Evolutionary conservation across 352 stramenopile genomes (phyloP).

Genomic region (Globisporangium cederbergense): DNA sequence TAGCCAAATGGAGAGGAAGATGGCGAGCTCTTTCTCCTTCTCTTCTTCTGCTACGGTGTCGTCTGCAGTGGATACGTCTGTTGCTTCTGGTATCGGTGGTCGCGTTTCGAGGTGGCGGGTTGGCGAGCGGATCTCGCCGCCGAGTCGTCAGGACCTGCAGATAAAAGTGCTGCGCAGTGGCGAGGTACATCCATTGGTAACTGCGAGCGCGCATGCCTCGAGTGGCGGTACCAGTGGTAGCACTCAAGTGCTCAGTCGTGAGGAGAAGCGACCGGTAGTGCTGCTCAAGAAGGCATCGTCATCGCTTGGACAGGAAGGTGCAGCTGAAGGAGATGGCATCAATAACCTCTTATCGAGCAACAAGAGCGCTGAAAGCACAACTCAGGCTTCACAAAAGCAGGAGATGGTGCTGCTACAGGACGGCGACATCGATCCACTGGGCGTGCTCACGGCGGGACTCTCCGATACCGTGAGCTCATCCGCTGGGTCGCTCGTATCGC

Average conservation of each 20-base stretch:
- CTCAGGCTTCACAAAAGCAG: slow-evolving; percentile 5
- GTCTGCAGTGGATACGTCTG: background rate
- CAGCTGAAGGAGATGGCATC: background rate
- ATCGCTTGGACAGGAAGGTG: slow-evolving; percentile 1
- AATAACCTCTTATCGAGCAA: background rate
- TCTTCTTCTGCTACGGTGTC: background rate
- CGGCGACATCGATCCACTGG: slow-evolving; percentile 69
- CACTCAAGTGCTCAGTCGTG: background rate
- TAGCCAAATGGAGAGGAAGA: slow-evolving; percentile 4
- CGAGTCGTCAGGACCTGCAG: slow-evolving; percentile 24
- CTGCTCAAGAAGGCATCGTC: slow-evolving; percentile 6
- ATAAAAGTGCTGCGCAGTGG: slow-evolving; percentile 20
- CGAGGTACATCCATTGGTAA: slow-evolving; percentile 46
- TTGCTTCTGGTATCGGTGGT: background rate
- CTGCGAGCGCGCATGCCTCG: background rate
- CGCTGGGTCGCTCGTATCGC: background rate
- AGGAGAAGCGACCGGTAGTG: slow-evolving; percentile 3
- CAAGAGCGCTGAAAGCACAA: background rate
- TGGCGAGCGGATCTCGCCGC: slow-evolving; percentile 26
- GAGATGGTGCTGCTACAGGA: slow-evolving; percentile 64
- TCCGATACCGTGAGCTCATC: slow-evolving; percentile 10
- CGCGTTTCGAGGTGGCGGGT: slow-evolving; percentile 37
- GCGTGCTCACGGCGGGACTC: slow-evolving; percentile 39
- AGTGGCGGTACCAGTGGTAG: background rate
- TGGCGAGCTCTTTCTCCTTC: background rate